These are phyloP conservation scores for Bremia lactucae DNA, from an alignment of 352 stramenopile species.

Conservation along the genomic window DNA sequence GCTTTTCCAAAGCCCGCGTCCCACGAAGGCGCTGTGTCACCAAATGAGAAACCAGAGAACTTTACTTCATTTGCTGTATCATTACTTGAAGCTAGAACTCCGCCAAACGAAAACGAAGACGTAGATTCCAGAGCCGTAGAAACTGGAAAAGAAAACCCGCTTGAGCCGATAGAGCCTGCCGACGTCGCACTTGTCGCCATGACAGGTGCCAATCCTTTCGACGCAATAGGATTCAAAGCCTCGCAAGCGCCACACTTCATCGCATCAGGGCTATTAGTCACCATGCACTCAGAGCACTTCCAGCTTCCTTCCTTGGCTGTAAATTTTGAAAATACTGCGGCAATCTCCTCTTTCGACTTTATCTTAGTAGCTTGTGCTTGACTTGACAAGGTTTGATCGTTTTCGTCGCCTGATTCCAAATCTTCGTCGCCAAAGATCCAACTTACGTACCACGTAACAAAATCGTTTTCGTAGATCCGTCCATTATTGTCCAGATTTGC, in stretches of 20 bases:
- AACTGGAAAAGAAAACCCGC: slow-evolving; percentile 31
- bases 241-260: slow-evolving; percentile 40
- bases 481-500: slow-evolving; percentile 32
- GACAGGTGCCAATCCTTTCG: slow-evolving; percentile 18
- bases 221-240: slow-evolving; percentile 31
- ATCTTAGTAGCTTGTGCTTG: slow-evolving; percentile 12
- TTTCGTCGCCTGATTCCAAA: slow-evolving; percentile 30
- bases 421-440: slow-evolving; percentile 54
- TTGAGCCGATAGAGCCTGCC: slow-evolving; percentile 23
- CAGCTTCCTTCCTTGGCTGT: slow-evolving; percentile 39
- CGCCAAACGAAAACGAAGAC: slow-evolving; percentile 37
- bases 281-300: slow-evolving; percentile 46
- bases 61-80: slow-evolving; percentile 1
- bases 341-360: slow-evolving; percentile 47
- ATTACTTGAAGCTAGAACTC: not conserved
- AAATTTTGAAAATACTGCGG: slow-evolving; percentile 37
- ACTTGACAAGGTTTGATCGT: not conserved
- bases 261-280: slow-evolving; percentile 29
- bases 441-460: slow-evolving; percentile 50
- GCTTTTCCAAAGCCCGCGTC: slow-evolving; percentile 5
- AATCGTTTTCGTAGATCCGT: slow-evolving; percentile 41
- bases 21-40: not conserved
- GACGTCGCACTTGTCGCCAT: slow-evolving; percentile 11
- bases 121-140: slow-evolving; percentile 8
- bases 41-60: slow-evolving; percentile 21